A percentile compares a stretch with the other conserved stretches of the same genome.
These are phyloP conservation scores for Suillus plorans DNA, from an alignment of 768 basidiomycete genomes.

Conservation along the genomic window DNA sequence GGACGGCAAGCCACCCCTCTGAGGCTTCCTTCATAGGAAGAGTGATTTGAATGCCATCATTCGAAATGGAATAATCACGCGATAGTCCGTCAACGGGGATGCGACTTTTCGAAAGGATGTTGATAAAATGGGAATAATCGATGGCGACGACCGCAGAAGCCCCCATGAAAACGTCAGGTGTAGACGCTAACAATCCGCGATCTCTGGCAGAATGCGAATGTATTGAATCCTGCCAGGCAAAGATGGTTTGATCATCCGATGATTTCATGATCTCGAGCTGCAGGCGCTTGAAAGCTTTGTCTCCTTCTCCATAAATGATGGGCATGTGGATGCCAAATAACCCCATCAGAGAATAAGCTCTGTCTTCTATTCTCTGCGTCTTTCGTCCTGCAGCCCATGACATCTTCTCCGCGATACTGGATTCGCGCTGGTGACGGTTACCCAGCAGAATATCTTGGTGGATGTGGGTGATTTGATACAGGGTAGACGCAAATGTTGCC, in stretches of 20 bases:
- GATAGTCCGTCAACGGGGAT: neutral
- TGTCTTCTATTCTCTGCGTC: conserved; percentile 29
- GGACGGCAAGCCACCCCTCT: conserved; percentile 5
- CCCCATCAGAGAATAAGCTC: conserved; percentile 27
- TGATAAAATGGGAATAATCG: conserved; percentile 1
- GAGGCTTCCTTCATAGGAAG: conserved; percentile 5
- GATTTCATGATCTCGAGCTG: conserved; percentile 14
- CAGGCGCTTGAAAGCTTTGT: conserved; percentile 17
- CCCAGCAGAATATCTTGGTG: conserved; percentile 3
- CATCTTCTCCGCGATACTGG: conserved; percentile 22
- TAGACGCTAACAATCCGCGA: conserved; percentile 6
- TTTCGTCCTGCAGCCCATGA: conserved; percentile 29
- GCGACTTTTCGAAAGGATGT: neutral
- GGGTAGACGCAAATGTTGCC: neutral
- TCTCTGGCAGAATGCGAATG: neutral
- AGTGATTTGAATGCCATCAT: conserved; percentile 8
- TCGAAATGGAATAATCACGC: neutral
- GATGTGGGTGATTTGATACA: conserved; percentile 10
- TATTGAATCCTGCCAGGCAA: conserved; percentile 8
- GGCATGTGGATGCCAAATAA: conserved; percentile 16
- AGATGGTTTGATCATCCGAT: conserved; percentile 14
- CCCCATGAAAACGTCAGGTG: conserved; percentile 4
- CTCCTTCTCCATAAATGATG: conserved; percentile 19
- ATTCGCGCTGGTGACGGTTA: neutral
- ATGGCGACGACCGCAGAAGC: neutral